A percentile compares a stretch with the other conserved stretches of the same genome.
Conservation (phyloP, 2,329 filamentous ascomycete genomes). For the Aspergillus pseudoterreus region DNA sequence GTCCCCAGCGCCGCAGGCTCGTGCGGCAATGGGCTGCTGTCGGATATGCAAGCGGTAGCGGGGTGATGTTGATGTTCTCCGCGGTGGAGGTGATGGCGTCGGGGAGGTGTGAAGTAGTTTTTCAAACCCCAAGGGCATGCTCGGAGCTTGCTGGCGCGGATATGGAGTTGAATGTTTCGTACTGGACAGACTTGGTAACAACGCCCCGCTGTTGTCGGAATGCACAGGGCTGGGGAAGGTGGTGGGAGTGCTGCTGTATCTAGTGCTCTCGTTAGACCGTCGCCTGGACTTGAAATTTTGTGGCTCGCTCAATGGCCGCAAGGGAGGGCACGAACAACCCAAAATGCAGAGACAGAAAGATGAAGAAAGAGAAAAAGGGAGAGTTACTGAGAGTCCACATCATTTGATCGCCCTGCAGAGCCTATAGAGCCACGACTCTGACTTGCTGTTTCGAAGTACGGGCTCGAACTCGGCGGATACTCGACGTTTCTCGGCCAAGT, state of each 20-base stretch:
- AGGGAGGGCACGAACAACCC: background rate
- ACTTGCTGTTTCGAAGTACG: slow-evolving; percentile 20
- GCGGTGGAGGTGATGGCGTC: slow-evolving; percentile 19
- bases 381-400: slow-evolving; percentile 32
- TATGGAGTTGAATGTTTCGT: slow-evolving; percentile 15
- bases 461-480: slow-evolving; percentile 10
- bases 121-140: slow-evolving; percentile 36
- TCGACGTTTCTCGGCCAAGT: slow-evolving; percentile 14
- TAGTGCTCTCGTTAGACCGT: slow-evolving; percentile 18
- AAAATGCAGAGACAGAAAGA: background rate
- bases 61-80: slow-evolving; percentile 19
- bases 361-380: slow-evolving; percentile 9
- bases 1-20: slow-evolving; percentile 46
- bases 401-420: slow-evolving; percentile 22
- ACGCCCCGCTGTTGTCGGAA: slow-evolving; percentile 23
- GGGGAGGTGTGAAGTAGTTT: slow-evolving; percentile 32
- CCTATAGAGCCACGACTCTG: slow-evolving; percentile 22
- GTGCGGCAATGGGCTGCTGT: slow-evolving; percentile 45
- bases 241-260: slow-evolving; percentile 26
- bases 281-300: background rate
- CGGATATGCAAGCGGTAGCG: slow-evolving; percentile 42
- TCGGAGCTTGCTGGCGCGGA: slow-evolving; percentile 15
- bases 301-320: background rate
- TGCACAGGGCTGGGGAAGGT: slow-evolving; percentile 26
- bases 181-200: slow-evolving; percentile 10